These are phyloP conservation scores for Lophiotrema nucula DNA, from an alignment of 495 filamentous ascomycete genomes.

Conservation along the genomic window DNA sequence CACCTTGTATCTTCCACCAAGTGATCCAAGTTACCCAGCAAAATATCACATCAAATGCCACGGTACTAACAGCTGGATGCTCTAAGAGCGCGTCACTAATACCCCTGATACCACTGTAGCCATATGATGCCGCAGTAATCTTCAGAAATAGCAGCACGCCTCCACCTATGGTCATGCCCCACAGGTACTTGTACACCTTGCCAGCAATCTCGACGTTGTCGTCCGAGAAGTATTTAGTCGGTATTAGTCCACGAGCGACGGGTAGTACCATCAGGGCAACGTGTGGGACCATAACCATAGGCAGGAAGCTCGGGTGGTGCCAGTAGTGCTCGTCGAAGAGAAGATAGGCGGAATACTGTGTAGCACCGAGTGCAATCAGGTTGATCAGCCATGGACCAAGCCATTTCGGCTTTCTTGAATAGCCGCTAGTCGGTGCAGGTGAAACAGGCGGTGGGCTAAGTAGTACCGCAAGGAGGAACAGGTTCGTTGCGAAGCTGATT, in stretches of 20 bases:
- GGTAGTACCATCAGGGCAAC: constrained; percentile 26
- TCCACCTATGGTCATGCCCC: constrained; percentile 4
- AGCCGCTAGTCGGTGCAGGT: not conserved
- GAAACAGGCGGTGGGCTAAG: constrained; percentile 16
- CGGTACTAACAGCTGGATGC: constrained; percentile 39
- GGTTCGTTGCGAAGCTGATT: constrained; percentile 40
- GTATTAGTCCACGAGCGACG: constrained; percentile 13
- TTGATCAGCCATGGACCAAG: constrained; percentile 24
- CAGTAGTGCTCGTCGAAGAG: constrained; percentile 17
- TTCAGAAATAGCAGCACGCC: constrained; percentile 4
- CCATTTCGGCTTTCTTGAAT: constrained; percentile 7
- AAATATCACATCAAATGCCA: constrained; percentile 37
- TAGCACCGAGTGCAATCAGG: constrained; percentile 7
- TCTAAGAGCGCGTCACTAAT: constrained; percentile 22
- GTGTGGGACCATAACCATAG: constrained; percentile 27
- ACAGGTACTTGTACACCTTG: constrained; percentile 11
- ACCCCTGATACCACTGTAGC: constrained; percentile 10
- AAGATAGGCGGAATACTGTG: constrained; percentile 6
- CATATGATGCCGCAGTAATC: constrained; percentile 1
- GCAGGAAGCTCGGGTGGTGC: constrained; percentile 19
- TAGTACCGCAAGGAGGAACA: constrained; percentile 37
- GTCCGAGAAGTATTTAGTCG: constrained; percentile 9
- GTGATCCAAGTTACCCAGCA: constrained; percentile 27
- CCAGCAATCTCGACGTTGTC: constrained; percentile 1
- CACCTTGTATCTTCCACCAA: constrained; percentile 16